A percentile compares a stretch with the other conserved stretches of the same genome.
phyloP scores from a whole-genome alignment of 2,329 filamentous ascomycete species.

The Nigrograna mackinnonii region DNA sequence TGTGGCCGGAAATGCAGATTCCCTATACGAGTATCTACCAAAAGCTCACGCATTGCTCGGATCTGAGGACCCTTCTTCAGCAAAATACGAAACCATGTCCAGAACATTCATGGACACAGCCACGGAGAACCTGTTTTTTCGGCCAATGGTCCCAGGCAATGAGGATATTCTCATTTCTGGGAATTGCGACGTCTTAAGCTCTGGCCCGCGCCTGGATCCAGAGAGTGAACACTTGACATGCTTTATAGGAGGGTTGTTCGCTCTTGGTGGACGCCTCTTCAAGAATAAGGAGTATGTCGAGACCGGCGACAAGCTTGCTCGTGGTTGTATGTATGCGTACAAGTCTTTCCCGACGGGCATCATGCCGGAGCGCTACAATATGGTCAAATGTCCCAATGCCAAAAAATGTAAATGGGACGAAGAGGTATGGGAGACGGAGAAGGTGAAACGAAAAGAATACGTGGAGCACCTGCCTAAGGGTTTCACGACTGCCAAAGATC shows the following conservation, averaged over 20 bases:
- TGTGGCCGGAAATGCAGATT: constrained; percentile 39
- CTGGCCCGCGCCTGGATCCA: constrained; percentile 38
- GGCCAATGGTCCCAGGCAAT: constrained; percentile 50
- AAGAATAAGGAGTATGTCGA: constrained; percentile 55
- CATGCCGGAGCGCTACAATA: constrained; percentile 62
- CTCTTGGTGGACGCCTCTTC: constrained; percentile 60
- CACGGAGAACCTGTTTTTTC: constrained; percentile 50
- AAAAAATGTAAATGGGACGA: constrained; percentile 57
- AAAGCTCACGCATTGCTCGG: constrained; percentile 52
- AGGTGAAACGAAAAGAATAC: constrained; percentile 24
- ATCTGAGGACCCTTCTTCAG: constrained; percentile 44
- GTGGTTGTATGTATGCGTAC: constrained; percentile 65
- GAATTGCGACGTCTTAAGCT: constrained; percentile 40
- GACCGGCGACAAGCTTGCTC: constrained; percentile 58
- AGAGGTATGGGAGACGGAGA: constrained; percentile 46
- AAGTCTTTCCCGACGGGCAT: constrained; percentile 58
- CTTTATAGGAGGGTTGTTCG: constrained; percentile 64
- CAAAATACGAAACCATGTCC: constrained; percentile 57
- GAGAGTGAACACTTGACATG: constrained; percentile 62
- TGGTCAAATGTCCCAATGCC: constrained; percentile 51
- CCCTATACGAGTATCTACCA: constrained; percentile 45
- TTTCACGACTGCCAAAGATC: constrained; percentile 45
- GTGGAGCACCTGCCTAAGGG: constrained; percentile 39
- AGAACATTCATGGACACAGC: constrained; percentile 51
- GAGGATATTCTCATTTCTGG: constrained; percentile 53